A percentile compares a stretch with the other conserved stretches of the same genome.
These are phyloP conservation scores for Paramyrothecium roridum DNA, from an alignment of 2,329 filamentous ascomycete genomes.

Conservation along the genomic window DNA sequence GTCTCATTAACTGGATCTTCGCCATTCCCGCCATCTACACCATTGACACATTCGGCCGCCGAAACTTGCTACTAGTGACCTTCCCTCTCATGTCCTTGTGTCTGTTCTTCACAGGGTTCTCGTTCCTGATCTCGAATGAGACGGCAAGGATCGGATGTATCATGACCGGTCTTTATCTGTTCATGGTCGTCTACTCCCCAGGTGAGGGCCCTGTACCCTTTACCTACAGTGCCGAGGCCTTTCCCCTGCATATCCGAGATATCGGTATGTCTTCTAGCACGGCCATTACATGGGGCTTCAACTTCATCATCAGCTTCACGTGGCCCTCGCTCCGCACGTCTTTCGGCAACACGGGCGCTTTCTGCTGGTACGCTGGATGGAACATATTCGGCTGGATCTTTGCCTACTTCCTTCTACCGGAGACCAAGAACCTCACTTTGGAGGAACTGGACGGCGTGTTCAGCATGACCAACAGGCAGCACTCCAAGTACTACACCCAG, in stretches of 20 bases:
- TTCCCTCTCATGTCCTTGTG: conserved; percentile 57
- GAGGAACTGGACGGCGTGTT: conserved; percentile 32
- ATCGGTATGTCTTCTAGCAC: conserved; percentile 50
- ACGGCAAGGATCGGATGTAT: conserved; percentile 26
- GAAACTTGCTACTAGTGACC: conserved; percentile 53
- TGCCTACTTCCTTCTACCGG: conserved; percentile 28
- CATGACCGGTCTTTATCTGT: conserved; percentile 34
- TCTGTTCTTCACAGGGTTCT: conserved; percentile 49
- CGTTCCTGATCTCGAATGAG: conserved; percentile 36
- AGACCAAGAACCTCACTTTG: conserved; percentile 30
- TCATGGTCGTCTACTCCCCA: conserved; percentile 40
- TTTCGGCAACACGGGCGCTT: conserved; percentile 29
- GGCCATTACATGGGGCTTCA: conserved; percentile 37
- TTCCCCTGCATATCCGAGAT: conserved; percentile 53
- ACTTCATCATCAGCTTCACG: conserved; percentile 32
- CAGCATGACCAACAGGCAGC: conserved; percentile 23
- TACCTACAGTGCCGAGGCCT: conserved; percentile 58
- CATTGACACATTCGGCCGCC: conserved; percentile 56
- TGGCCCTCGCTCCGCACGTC: conserved; percentile 20
- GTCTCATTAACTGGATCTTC: conserved; percentile 55
- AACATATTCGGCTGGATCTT: conserved; percentile 29
- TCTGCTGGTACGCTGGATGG: conserved; percentile 36
- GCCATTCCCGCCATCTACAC: conserved; percentile 57
- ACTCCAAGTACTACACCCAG: conserved; percentile 23
- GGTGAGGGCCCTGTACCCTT: conserved; percentile 58